phyloP scores from a whole-genome alignment of 148 eudicot species.

The Rhododendron williamsianum region DNA sequence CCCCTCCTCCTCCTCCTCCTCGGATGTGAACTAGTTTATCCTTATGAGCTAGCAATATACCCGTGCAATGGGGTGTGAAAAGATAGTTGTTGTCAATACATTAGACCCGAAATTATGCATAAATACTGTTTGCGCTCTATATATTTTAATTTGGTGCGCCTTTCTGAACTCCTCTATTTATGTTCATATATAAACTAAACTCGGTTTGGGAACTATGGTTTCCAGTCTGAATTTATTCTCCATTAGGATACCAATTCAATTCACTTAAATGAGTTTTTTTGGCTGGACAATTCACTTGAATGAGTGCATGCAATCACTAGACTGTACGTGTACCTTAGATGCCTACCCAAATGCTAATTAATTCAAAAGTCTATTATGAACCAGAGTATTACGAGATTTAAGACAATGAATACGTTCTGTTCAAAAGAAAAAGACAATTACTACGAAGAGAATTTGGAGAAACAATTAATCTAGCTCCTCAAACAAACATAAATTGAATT shows the following conservation, averaged over 20 bases:
- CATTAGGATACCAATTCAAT: background rate
- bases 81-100: background rate
- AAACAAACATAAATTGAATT: too few species aligned
- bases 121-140: background rate
- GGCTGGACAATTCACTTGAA: background rate
- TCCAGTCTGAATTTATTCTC: background rate
- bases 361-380: too few species aligned
- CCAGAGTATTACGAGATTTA: background rate
- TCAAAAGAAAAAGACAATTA: too few species aligned
- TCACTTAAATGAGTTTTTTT: background rate
- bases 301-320: background rate
- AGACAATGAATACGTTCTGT: background rate
- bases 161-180: background rate
- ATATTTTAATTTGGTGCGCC: background rate
- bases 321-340: background rate
- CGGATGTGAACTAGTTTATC: background rate
- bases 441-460: background rate
- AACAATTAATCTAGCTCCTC: too few species aligned
- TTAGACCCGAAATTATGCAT: background rate
- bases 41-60: background rate
- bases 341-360: too few species aligned
- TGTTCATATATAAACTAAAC: too few species aligned
- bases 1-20: background rate
- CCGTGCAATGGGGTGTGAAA: background rate
- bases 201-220: background rate